Base-by-base conservation (phyloP, 768 basidiomycete genomes). In the Punctularia strigosozonata region DNA sequence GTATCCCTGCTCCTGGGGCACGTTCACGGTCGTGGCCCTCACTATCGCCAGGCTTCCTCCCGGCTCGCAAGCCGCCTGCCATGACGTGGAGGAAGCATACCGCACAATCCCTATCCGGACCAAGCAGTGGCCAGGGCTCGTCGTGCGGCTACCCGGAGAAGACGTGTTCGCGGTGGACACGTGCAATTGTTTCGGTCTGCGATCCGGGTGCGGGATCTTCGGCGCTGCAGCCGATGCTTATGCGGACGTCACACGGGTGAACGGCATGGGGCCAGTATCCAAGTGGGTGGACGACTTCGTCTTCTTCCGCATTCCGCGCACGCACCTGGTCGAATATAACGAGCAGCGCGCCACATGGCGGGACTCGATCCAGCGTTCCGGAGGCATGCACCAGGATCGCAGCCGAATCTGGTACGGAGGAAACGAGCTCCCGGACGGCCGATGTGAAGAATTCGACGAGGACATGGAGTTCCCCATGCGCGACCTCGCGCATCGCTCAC, bases 1-100 rank as follows among this genome's bases (percentile, higher is more conserved):
- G 14, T 57, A 61, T 40, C 68, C 66, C 0, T 65, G 63, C 49
- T 62, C 60, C 0, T 70, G 65, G 67, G 65, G 64, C 1, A 68
- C 65, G 0, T 71, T 71, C 37, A 36, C 46, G 0, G 49, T 54
- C 0, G 41, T 66, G 0, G 58, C 45, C 17, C 40, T 54, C 14
- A 37, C 59, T 18, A 50, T 67, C 0, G 50, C 31, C 1, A 40
- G 46, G 1, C 60, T 69, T 0, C 66, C 66, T 0, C 61, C 56
- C 13, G 57, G 57, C 0, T 61, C 61, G 0, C 56, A 69, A 46
- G 60, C 49, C 0, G 54, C 60, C 0, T 48, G 51, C 0, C 41
- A 55, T 0, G 64, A 72, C 24, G 55, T 71, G 1, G 44, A 54
- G 0, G 61, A 67, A 41, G 68, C 66, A 0, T 69, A 66, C 35